Percentiles rank a stretch among this genome's conserved stretches.
phyloP scores from a whole-genome alignment of 2,329 filamentous ascomycete species.

The Stachybotrys chlorohalonatus region DNA sequence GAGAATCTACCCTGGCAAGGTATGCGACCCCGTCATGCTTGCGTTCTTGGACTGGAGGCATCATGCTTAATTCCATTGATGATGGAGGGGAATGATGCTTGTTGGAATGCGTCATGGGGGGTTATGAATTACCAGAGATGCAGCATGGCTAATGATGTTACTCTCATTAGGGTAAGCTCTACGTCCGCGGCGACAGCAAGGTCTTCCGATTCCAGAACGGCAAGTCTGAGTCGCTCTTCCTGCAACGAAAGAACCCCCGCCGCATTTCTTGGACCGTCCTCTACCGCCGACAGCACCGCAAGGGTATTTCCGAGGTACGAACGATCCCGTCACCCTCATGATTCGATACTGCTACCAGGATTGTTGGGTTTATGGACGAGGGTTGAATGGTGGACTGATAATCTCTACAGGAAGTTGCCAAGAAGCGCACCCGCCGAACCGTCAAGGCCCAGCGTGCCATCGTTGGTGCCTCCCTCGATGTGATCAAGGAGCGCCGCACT shows the following conservation, averaged over 20 bases:
- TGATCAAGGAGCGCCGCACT: slow-evolving; percentile 97
- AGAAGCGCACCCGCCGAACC: slow-evolving; percentile 97
- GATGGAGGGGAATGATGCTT: neutral
- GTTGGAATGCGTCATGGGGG: neutral
- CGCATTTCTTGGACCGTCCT: slow-evolving; percentile 98
- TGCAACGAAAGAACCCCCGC: slow-evolving; percentile 99
- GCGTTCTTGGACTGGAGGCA: slow-evolving; percentile 8
- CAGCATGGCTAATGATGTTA: slow-evolving; percentile 17
- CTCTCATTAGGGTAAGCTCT: slow-evolving; percentile 83
- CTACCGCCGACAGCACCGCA: slow-evolving; percentile 98
- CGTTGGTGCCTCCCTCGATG: slow-evolving; percentile 97
- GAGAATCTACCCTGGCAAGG: slow-evolving; percentile 61
- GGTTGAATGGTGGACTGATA: slow-evolving; percentile 27
- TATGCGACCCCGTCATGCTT: slow-evolving; percentile 26
- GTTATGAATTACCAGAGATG: neutral
- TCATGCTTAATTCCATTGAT: slow-evolving; percentile 5
- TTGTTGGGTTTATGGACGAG: neutral
- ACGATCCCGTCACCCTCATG: slow-evolving; percentile 2
- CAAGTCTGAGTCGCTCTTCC: slow-evolving; percentile 99
- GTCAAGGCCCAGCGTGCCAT: slow-evolving; percentile 99
- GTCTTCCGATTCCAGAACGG: slow-evolving; percentile 99
- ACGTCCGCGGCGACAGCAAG: slow-evolving; percentile 99
- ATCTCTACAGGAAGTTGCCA: slow-evolving; percentile 82
- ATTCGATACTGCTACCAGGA: neutral
- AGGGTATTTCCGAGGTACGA: slow-evolving; percentile 99